Evolutionary conservation across 2,329 filamentous ascomycete genomes (phyloP).

Genomic region (Thelonectria olida): DNA sequence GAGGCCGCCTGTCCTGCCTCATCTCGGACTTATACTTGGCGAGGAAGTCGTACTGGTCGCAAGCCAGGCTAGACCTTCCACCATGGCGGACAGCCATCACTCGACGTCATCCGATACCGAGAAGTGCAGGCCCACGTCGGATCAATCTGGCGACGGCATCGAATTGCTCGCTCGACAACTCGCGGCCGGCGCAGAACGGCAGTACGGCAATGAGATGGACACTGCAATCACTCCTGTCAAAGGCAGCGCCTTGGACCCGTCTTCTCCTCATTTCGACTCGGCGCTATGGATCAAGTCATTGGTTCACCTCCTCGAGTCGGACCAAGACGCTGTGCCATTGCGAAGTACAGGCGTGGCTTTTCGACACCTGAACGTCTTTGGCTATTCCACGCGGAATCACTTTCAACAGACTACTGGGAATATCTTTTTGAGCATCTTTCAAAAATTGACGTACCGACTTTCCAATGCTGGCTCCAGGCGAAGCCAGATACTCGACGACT

Average conservation of each 20-base stretch:
- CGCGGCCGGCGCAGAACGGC: not conserved
- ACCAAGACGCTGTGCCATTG: not conserved
- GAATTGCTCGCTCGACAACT: not conserved
- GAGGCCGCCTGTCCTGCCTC: not conserved
- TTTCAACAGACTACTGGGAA: constrained; percentile 9
- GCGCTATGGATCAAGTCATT: constrained; percentile 4
- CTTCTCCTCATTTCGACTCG: not conserved
- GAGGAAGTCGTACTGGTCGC: not conserved
- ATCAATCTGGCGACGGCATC: not conserved
- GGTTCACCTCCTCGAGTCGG: not conserved
- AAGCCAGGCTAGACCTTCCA: not conserved
- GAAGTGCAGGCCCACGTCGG: not conserved
- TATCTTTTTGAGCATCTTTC: not conserved
- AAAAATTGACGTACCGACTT: not conserved
- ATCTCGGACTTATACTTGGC: not conserved
- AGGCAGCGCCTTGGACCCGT: not conserved
- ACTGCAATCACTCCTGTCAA: not conserved
- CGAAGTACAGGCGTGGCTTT: constrained; percentile 3
- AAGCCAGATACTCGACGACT: constrained; percentile 7
- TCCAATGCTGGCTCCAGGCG: not conserved
- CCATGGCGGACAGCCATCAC: not conserved
- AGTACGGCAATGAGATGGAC: not conserved
- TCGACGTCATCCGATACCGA: not conserved
- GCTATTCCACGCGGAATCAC: not conserved
- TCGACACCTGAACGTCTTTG: constrained; percentile 4